Conservation (phyloP, 2,329 filamentous ascomycete genomes). For the Purpureocillium lavendulum region DNA sequence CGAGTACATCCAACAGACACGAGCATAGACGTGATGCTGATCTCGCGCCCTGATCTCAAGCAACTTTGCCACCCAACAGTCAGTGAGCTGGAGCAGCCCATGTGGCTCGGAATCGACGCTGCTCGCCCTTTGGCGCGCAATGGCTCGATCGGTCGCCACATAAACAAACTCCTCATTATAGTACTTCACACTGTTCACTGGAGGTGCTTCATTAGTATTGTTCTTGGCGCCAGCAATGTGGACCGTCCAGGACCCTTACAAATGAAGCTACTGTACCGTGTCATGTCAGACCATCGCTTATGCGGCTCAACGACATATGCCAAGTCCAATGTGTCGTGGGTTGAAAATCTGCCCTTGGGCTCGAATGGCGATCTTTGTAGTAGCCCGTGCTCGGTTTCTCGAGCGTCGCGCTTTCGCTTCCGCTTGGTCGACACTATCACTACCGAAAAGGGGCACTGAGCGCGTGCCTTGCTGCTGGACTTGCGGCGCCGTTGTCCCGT, state of each 20-base stretch:
- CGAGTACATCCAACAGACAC: slow-evolving; percentile 71
- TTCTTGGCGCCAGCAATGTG: slow-evolving; percentile 2
- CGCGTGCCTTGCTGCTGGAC: too few relatives aligned
- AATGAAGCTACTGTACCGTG: slow-evolving; percentile 53
- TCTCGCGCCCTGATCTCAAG: slow-evolving; percentile 68
- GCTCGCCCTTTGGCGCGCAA: slow-evolving; percentile 37
- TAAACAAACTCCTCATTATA: slow-evolving; percentile 51
- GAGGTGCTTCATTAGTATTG: too few relatives aligned
- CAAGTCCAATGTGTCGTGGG: slow-evolving; percentile 44
- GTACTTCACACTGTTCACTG: slow-evolving; percentile 51
- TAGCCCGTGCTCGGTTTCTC: slow-evolving; percentile 29
- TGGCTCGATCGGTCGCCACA: slow-evolving; percentile 48
- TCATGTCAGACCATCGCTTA: slow-evolving; percentile 49
- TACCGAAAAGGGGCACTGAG: too few relatives aligned
- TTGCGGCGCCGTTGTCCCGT: too few relatives aligned
- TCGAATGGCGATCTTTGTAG: slow-evolving; percentile 45
- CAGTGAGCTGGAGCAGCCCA: slow-evolving; percentile 23
- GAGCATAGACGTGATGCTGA: slow-evolving; percentile 65
- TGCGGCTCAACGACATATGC: slow-evolving; percentile 45
- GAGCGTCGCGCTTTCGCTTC: slow-evolving; percentile 38
- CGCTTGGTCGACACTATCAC: too few relatives aligned
- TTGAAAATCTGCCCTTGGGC: slow-evolving; percentile 46
- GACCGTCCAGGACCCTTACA: slow-evolving; percentile 31
- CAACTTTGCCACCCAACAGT: slow-evolving; percentile 68
- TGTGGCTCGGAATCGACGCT: slow-evolving; percentile 7